Conservation (phyloP, 768 basidiomycete genomes). For the Steccherinum ochraceum region DNA sequence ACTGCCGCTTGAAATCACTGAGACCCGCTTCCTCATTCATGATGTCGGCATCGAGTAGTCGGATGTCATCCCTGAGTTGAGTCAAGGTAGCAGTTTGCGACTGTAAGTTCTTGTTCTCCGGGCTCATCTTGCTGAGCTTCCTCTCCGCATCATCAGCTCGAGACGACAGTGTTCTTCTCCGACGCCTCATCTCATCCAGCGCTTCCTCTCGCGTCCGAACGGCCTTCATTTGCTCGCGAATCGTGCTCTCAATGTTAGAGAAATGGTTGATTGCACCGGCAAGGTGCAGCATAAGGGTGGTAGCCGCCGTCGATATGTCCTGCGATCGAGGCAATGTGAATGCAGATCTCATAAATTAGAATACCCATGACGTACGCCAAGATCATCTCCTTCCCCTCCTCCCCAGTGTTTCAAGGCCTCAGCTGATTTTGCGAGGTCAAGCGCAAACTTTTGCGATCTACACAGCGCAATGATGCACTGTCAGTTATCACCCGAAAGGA, state of each 20-base stretch:
- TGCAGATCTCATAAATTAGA: background rate
- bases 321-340: slow-evolving; percentile 20
- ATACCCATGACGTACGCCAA: slow-evolving; percentile 40
- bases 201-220: slow-evolving; percentile 81
- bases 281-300: slow-evolving; percentile 61
- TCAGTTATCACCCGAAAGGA: slow-evolving; percentile 1
- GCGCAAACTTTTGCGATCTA: slow-evolving; percentile 52
- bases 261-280: slow-evolving; percentile 62
- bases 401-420: slow-evolving; percentile 74
- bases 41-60: slow-evolving; percentile 74
- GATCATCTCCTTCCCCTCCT: slow-evolving; percentile 74
- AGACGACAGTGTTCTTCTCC: slow-evolving; percentile 55
- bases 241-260: slow-evolving; percentile 60
- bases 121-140: slow-evolving; percentile 85
- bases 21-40: slow-evolving; percentile 74
- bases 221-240: slow-evolving; percentile 71
- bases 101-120: slow-evolving; percentile 79
- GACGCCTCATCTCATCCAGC: slow-evolving; percentile 69
- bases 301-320: slow-evolving; percentile 73
- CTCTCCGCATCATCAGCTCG: slow-evolving; percentile 82
- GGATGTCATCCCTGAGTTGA: slow-evolving; percentile 69
- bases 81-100: slow-evolving; percentile 70
- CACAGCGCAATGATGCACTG: background rate
- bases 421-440: slow-evolving; percentile 60
- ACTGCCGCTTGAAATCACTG: slow-evolving; percentile 76